These are phyloP conservation scores for Delphinella strobiligena DNA, from an alignment of 2,329 filamentous ascomycete species.

Conservation along the genomic window DNA sequence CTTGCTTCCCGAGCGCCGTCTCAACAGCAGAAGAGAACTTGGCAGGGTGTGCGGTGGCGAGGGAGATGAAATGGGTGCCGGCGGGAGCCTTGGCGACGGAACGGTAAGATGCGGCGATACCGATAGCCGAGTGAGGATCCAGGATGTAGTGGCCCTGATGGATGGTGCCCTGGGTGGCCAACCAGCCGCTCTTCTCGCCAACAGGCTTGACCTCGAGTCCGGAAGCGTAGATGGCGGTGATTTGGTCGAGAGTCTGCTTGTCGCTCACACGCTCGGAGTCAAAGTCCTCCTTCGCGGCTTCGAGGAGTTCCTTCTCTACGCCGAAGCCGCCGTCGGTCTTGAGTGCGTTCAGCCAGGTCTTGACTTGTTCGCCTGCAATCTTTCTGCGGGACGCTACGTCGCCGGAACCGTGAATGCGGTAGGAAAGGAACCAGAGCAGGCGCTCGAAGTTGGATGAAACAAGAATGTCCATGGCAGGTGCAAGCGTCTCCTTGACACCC, in stretches of 20 bases:
- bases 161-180: conserved; percentile 23
- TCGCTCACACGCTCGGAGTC: conserved; percentile 62
- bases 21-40: conserved; percentile 87
- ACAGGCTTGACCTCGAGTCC: conserved; percentile 14
- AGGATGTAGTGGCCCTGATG: conserved; percentile 56
- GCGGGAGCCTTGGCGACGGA: conserved; percentile 40
- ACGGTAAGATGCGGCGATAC: conserved; percentile 62
- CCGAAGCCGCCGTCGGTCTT: conserved; percentile 74
- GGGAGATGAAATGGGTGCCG: conserved; percentile 57
- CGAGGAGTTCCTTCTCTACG: conserved; percentile 63
- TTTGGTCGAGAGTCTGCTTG: conserved; percentile 35
- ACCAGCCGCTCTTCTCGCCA: conserved; percentile 21
- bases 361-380: conserved; percentile 59
- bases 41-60: conserved; percentile 89
- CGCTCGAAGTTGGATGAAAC: conserved; percentile 96
- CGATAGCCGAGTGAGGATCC: conserved; percentile 87
- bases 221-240: conserved; percentile 30
- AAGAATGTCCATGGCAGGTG: conserved; percentile 94
- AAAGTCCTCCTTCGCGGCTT: conserved; percentile 61
- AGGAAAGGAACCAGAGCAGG: conserved; percentile 83
- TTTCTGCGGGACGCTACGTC: conserved; percentile 33
- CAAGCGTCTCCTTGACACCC: conserved; percentile 81
- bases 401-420: conserved; percentile 45
- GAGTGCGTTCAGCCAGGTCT: conserved; percentile 64
- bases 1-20: conserved; percentile 56